Evolutionary conservation across 1,284 basidiomycete species (phyloP).

Genomic region (Heterobasidion occidentale): DNA sequence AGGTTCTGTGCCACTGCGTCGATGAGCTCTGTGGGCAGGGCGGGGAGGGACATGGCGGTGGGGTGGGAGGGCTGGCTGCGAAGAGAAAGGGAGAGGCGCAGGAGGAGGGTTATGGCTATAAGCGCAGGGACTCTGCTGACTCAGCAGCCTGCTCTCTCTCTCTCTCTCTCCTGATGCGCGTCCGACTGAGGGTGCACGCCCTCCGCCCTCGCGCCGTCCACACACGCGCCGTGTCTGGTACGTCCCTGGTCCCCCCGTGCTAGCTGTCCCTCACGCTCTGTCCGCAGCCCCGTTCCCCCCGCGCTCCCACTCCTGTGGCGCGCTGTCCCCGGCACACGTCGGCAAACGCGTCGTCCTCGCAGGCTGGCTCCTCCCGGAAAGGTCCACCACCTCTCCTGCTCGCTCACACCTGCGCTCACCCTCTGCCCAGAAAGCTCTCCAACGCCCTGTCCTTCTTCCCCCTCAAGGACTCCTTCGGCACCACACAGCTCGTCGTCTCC

Average conservation of each 20-base stretch:
- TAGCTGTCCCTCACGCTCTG: no score
- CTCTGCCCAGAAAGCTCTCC: slow-evolving; percentile 48
- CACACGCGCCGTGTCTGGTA: no score
- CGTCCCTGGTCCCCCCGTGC: no score
- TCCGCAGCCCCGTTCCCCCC: slow-evolving; percentile 48
- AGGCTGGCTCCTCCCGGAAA: slow-evolving; percentile 72
- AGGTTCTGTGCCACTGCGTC: slow-evolving; percentile 35
- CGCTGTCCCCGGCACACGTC: slow-evolving; percentile 45
- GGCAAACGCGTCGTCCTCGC: slow-evolving; percentile 61
- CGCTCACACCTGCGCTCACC: slow-evolving; percentile 3
- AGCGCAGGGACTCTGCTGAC: background rate
- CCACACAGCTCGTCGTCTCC: slow-evolving; percentile 68
- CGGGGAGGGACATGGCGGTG: slow-evolving; percentile 18
- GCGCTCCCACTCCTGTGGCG: slow-evolving; percentile 61
- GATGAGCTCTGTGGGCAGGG: slow-evolving; percentile 47
- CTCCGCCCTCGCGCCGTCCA: no score
- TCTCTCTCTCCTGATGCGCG: background rate
- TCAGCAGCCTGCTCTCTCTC: background rate
- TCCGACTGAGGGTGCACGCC: slow-evolving; percentile 14
- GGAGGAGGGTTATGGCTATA: slow-evolving; percentile 8
- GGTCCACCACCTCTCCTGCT: slow-evolving; percentile 35
- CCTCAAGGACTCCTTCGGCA: slow-evolving; percentile 71
- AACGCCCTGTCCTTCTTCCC: slow-evolving; percentile 72
- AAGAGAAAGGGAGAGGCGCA: slow-evolving; percentile 4
- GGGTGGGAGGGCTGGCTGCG: slow-evolving; percentile 1